Base-by-base conservation (phyloP, 345 rosid species). In the Litchi chinensis region DNA sequence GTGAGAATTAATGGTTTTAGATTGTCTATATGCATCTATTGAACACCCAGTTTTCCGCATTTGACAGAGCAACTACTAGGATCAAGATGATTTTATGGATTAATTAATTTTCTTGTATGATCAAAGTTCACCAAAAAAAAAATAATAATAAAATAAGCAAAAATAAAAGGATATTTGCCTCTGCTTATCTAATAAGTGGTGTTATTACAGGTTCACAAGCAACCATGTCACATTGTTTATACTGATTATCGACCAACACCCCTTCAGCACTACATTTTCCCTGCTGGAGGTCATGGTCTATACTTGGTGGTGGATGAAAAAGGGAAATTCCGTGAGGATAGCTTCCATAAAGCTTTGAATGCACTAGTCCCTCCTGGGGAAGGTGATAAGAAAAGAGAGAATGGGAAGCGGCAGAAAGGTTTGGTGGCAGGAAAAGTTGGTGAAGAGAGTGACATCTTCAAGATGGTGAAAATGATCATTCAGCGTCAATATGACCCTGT, bases 241-340 rank as follows among this genome's bases (percentile, higher is more conserved):
- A 96, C 99, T 7, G 99, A 96, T 85, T 96, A 96, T 88, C 92
- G 98, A 60, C 99, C 99, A 73, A 96, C 99, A 65, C 99, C 99
- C 19, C 97, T 96, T 82, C 97, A 93, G 84, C 99, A 96, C 82
- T 96, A 96, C 80, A 80, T 96, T 75, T 96, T 94, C 79, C 99
- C 98, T 81, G 87, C 98, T 15, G 98, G 99, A 74, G 94, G 97
- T 65, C 94, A 85, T 78, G 99, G 99, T 71, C 88, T 94, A 46
- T 96, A 90, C 85, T 82, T 96, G 85, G 98, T 92, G 71, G 99
- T 96, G 75, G 98, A 94, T 85, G 99, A 94, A 75, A 96, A 91
- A 83, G 94, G 88, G 69, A 94, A 91, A 81, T 96, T 96, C 83
- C 93, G 93, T 22, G 98, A 96, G 86, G 97, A 91, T 75, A 90